Percentiles rank a stretch among this genome's conserved stretches.
Conservation (phyloP, 805 yeast genomes). For the Ogataea paraovalis region DNA sequence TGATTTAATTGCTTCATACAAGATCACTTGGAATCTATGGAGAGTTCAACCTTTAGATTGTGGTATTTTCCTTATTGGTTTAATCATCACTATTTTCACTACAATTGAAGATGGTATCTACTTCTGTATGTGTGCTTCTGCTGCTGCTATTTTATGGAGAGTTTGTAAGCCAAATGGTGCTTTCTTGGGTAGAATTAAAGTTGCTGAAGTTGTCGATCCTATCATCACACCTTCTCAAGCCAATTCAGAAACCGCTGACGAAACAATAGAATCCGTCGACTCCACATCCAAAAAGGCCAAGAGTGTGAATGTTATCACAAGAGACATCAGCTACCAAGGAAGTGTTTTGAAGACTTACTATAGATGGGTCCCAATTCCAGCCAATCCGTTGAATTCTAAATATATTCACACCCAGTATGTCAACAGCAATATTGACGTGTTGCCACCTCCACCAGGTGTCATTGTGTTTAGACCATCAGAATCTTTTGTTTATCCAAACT, state of each 20-base stretch:
- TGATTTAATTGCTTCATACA: slow-evolving; percentile 72
- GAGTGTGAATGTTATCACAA: not conserved
- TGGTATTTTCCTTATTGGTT: slow-evolving; percentile 67
- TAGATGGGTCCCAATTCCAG: slow-evolving; percentile 66
- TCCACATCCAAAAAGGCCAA: not conserved
- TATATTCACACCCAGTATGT: slow-evolving; percentile 33
- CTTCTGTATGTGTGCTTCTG: slow-evolving; percentile 83
- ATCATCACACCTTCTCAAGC: slow-evolving; percentile 24
- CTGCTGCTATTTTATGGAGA: slow-evolving; percentile 67
- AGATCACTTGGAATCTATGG: slow-evolving; percentile 67
- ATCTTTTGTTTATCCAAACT: slow-evolving; percentile 76
- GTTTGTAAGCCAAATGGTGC: slow-evolving; percentile 77
- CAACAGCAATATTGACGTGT: slow-evolving; percentile 54
- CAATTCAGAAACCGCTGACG: not conserved
- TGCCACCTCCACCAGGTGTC: slow-evolving; percentile 88
- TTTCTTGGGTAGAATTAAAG: slow-evolving; percentile 73
- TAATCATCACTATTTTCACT: slow-evolving; percentile 70
- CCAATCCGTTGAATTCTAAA: slow-evolving; percentile 20
- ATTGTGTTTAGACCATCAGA: slow-evolving; percentile 81
- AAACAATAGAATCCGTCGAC: not conserved
- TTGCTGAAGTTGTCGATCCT: slow-evolving; percentile 70
- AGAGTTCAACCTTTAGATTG: slow-evolving; percentile 69
- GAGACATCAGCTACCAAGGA: not conserved
- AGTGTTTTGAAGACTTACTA: slow-evolving; percentile 14
- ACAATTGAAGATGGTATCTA: slow-evolving; percentile 87